Conservation (phyloP, 2,329 filamentous ascomycete species). For the Tolypocladium ovalisporum region DNA sequence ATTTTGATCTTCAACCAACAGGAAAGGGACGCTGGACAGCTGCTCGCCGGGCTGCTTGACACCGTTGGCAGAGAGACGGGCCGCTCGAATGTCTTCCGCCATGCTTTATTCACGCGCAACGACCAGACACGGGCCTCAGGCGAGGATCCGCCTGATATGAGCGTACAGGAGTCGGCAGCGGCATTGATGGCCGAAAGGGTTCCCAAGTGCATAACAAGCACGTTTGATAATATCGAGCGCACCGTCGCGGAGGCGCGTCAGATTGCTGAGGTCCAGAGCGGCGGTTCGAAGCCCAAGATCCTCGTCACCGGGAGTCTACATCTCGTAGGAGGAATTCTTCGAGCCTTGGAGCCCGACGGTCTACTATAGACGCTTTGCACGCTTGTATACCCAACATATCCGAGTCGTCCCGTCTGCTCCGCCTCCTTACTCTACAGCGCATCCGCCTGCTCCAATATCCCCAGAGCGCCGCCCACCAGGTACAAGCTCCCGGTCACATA, state of each 20-base stretch:
- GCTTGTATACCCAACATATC: background rate
- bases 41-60: conserved; percentile 52
- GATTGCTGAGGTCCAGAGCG: conserved; percentile 10
- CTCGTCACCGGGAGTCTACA: conserved; percentile 78
- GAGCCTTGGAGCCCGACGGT: conserved; percentile 48
- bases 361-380: conserved; percentile 15
- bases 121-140: conserved; percentile 20
- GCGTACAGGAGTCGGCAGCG: conserved; percentile 59
- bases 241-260: conserved; percentile 48
- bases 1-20: conserved; percentile 89
- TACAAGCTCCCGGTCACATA: conserved; percentile 54
- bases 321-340: conserved; percentile 68
- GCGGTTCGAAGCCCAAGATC: conserved; percentile 31
- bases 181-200: conserved; percentile 47
- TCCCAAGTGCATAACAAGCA: conserved; percentile 29
- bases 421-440: conserved; percentile 19
- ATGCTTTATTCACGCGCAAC: conserved; percentile 76
- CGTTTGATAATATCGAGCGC: conserved; percentile 60
- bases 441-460: conserved; percentile 35
- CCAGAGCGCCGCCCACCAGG: conserved; percentile 45
- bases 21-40: conserved; percentile 59
- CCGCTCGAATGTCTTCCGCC: conserved; percentile 43
- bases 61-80: conserved; percentile 33
- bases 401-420: background rate
- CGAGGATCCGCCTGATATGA: conserved; percentile 32